These are phyloP conservation scores for Epipyxis sp. DNA, from an alignment of 108 stramenopile genomes.

Conservation along the genomic window DNA sequence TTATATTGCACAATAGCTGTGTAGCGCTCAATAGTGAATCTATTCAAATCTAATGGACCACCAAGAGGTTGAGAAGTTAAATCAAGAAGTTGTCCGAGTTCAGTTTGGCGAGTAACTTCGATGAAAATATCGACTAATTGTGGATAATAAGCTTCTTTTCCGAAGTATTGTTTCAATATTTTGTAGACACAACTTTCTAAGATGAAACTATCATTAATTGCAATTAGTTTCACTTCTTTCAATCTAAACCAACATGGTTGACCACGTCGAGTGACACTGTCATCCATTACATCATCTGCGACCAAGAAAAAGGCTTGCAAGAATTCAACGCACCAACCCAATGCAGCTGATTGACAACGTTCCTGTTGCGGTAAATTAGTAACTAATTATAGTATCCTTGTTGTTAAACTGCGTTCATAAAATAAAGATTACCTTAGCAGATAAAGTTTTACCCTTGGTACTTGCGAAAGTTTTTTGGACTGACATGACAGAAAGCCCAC, in stretches of 20 bases:
- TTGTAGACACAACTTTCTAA: slow-evolving; percentile 85
- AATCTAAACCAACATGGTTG: slow-evolving; percentile 82
- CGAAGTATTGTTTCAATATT: slow-evolving; percentile 75
- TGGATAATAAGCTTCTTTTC: slow-evolving; percentile 67
- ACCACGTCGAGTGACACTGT: slow-evolving; percentile 88
- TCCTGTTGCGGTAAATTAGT: too few species aligned
- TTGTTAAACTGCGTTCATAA: background rate
- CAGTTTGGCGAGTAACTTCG: slow-evolving; percentile 75
- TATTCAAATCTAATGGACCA: slow-evolving; percentile 45
- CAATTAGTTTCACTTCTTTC: slow-evolving; percentile 72
- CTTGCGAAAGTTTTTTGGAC: slow-evolving; percentile 51
- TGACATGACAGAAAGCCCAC: slow-evolving; percentile 76
- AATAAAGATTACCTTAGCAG: too few species aligned
- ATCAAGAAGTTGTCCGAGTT: slow-evolving; percentile 92
- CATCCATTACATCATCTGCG: slow-evolving; percentile 99
- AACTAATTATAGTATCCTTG: too few species aligned
- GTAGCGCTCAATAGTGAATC: slow-evolving; percentile 39
- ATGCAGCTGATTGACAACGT: slow-evolving; percentile 45
- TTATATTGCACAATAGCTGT: slow-evolving; percentile 91
- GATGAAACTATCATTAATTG: slow-evolving; percentile 89
- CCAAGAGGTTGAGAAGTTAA: slow-evolving; percentile 64
- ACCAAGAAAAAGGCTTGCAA: slow-evolving; percentile 96
- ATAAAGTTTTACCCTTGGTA: background rate
- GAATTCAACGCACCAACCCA: slow-evolving; percentile 94
- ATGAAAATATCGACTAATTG: slow-evolving; percentile 73